phyloP scores from a whole-genome alignment of 2,329 filamentous ascomycete genomes.

The Trichoderma aggressivum region DNA sequence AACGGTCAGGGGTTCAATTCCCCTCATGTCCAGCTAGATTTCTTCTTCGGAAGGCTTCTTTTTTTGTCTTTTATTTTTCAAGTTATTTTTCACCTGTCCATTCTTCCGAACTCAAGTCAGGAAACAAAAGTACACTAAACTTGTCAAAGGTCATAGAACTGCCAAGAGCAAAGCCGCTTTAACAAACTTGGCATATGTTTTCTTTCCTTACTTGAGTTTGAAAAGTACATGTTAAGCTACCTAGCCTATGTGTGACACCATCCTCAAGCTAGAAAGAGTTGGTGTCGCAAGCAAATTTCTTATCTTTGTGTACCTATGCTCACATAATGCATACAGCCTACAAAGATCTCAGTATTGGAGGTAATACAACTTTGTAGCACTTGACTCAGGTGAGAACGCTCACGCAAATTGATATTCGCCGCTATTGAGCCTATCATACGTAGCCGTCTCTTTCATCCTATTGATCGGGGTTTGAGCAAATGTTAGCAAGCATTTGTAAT shows the following conservation, averaged over 20 bases:
- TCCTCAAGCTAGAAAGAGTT: background rate
- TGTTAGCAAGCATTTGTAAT: too few species aligned
- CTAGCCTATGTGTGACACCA: background rate
- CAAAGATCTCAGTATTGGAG: too few species aligned
- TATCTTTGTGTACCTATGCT: too few species aligned
- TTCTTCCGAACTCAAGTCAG: background rate
- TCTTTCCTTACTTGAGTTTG: background rate
- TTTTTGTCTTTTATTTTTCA: background rate
- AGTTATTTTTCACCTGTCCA: background rate
- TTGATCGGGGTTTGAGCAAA: too few species aligned
- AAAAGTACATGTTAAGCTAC: background rate
- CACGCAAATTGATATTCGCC: too few species aligned
- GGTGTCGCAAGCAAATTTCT: background rate
- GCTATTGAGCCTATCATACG: too few species aligned
- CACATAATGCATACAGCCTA: too few species aligned
- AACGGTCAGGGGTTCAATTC: constrained; percentile 16
- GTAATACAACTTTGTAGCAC: too few species aligned
- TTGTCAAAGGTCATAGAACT: background rate
- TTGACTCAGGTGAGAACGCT: too few species aligned
- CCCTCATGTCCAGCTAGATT: background rate
- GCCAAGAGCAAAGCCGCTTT: background rate
- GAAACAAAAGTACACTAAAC: background rate
- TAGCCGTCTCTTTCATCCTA: too few species aligned
- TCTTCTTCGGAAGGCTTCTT: background rate
- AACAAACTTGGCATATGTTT: background rate